Percentiles rank a stretch among this genome's conserved stretches.
Conservation (phyloP, 176 grass and related monocot species). For the Triticum dicoccoides region DNA sequence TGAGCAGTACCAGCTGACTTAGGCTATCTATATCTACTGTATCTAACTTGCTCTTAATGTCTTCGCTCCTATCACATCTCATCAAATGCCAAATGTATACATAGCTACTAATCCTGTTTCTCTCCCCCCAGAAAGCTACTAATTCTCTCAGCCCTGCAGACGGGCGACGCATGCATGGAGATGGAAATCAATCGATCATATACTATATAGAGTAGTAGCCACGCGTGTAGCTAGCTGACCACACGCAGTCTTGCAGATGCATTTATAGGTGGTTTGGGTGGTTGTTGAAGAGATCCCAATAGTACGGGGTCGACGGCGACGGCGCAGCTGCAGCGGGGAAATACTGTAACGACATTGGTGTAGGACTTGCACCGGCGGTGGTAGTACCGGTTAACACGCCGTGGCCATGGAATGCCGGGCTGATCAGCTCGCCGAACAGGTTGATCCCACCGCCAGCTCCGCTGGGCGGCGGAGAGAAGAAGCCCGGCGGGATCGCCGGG, state of each 20-base stretch:
- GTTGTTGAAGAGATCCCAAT: slow-evolving; percentile 50
- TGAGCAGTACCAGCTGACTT: slow-evolving; percentile 1
- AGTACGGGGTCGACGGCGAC: slow-evolving; percentile 27
- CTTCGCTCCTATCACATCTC: neutral
- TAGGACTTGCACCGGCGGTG: neutral
- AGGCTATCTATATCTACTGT: neutral
- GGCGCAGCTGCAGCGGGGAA: slow-evolving; percentile 8
- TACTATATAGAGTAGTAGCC: neutral
- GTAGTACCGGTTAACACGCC: neutral
- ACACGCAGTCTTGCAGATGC: neutral
- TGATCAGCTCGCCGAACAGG: slow-evolving; percentile 31
- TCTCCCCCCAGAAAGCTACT: neutral
- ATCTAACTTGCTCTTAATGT: neutral
- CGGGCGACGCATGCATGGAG: neutral
- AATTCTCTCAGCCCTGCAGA: neutral
- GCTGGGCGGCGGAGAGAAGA: slow-evolving; percentile 32
- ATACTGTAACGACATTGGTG: neutral
- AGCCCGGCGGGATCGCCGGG: slow-evolving; percentile 14
- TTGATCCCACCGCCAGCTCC: slow-evolving; percentile 9
- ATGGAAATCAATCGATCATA: neutral
- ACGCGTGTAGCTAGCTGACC: neutral
- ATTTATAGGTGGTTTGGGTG: neutral
- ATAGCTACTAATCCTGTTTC: neutral
- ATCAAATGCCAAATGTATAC: neutral
- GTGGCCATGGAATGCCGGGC: slow-evolving; percentile 30